Base-by-base conservation (phyloP, 1,139 yeast species). In the Waltiozyma sp. region DNA sequence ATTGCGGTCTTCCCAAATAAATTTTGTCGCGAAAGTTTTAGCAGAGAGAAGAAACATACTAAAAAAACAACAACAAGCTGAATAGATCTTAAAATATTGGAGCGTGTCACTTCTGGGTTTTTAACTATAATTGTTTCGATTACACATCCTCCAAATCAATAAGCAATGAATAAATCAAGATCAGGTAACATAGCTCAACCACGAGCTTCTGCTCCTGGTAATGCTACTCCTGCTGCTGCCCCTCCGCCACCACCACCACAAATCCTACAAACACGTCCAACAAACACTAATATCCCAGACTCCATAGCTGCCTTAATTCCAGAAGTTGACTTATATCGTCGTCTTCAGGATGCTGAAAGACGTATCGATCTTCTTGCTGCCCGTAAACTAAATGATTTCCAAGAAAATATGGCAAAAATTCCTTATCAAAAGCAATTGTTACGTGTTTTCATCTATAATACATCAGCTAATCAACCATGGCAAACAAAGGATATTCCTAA, bases 381-480 rank as follows among this genome's bases (percentile, higher is more conserved):
- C 41, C 76, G 95, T 49, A 89, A 89, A 60, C 75, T 87, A 46
- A 72, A 86, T 44, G 97, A 91, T 55, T 70, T 88, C 51, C 95
- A 87, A 59, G 95, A 91, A 44, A 71, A 79, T 41, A 72, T 61
- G 18, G 54, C 60, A 44, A 72, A 54, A 59, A 61, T 64, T 48
- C 66, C 72, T 51, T 65, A 70, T 54, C 68, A 73, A 58, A 68
- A 75, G 48, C 75, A 80, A 28, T 63, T 70, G 4, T 69, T 91
- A 56, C 75, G 98, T 46, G 75, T 91, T 21, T 91, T 82, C 58
- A 69, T 93, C 28, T 87, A 91, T 55, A 88, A 86, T 59, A 81
- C 87, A 2, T 70, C 83, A 38, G 84, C 80, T 49, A 85, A 86
- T 60, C 97, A 91, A 64, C 87, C 93, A 39, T 91, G 98, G 98